A percentile compares a stretch with the other conserved stretches of the same genome.
These are phyloP conservation scores for Fragaria ananassa DNA, from an alignment of 306 rosid species.

Conservation along the genomic window DNA sequence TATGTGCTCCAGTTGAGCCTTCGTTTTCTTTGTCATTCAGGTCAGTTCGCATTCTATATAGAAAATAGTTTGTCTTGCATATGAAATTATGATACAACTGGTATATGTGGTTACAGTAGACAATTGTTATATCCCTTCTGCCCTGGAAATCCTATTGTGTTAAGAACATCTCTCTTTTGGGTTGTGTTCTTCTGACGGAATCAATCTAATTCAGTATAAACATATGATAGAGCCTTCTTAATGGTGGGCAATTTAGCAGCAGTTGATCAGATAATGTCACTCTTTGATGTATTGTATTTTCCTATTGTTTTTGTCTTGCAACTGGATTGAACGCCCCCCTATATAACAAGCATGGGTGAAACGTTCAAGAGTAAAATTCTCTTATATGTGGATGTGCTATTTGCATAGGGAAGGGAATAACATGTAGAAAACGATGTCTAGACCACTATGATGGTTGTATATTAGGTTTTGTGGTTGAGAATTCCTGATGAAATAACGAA, in stretches of 20 bases:
- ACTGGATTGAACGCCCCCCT: not conserved
- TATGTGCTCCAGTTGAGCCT: conserved; percentile 60
- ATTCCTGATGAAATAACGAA: not conserved
- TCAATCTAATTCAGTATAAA: not conserved
- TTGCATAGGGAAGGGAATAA: not conserved
- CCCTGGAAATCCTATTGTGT: not conserved
- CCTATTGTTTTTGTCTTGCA: not conserved
- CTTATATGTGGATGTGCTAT: not conserved
- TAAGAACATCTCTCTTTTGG: not conserved
- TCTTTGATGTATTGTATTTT: not conserved
- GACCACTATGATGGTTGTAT: not conserved
- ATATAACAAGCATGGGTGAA: not conserved
- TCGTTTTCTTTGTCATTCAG: conserved; percentile 73
- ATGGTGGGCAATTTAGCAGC: not conserved
- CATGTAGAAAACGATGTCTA: not conserved
- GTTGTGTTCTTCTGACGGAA: not conserved
- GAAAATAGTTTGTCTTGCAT: not conserved
- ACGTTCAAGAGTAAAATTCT: not conserved
- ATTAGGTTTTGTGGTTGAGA: not conserved
- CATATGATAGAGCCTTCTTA: not conserved
- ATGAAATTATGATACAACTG: not conserved
- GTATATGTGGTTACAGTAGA: not conserved
- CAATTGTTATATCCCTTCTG: not conserved
- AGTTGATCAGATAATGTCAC: not conserved
- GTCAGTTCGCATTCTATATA: conserved; percentile 28